Evolutionary conservation across 148 eudicot genomes (phyloP), one percentile per base, ranked within the genome.

Genomic region (Rhododendron simsii): DNA sequence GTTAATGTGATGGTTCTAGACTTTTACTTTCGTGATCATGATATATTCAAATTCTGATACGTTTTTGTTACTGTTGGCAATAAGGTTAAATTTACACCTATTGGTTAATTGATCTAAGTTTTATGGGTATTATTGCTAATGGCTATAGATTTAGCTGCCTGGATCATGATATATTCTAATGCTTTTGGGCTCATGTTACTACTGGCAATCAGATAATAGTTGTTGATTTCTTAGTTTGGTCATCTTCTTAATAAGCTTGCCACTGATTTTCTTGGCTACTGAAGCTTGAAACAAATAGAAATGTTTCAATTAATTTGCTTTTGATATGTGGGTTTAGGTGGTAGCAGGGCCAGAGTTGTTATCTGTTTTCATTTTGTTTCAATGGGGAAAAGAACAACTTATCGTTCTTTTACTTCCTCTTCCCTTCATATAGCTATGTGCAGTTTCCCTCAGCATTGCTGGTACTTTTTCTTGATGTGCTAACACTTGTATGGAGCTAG

Each of bases 1-100:
- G 61, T 55, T 55, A 21, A n/a, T 3, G 14, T 69, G 85, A 13
- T 23, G 71, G 8, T 63, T 30, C 26, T 75, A 63, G 14, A 10
- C 78, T 78, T 37, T 81, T 3, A 30, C 5, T 23, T 6, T 61
- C n/a, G 61, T 35, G 51, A 5, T 35, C 59, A 47, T 30, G 9
- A 30, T 76, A 2, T 3, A 10, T 9, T 37, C 77, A 11, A 44
- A 47, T 39, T 73, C 45, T 74, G 21, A 75, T 86, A 74, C 84
- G 61, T 86, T 89, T 79, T 78, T 82, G 45, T 33, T 35, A 84
- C 13, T 84, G 80, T 45, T 39, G 69, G 35, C 79, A 33, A 51
- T 47, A 35, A 30, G 12, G 78, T 51, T 82, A 10, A 41, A 73
- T 63, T n/a, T 21, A 20, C 26, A 21, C 65, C n/a, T 20, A 59